Evolutionary conservation across 2,329 filamentous ascomycete genomes (phyloP).

Genomic region (Purpureocillium lavendulum): DNA sequence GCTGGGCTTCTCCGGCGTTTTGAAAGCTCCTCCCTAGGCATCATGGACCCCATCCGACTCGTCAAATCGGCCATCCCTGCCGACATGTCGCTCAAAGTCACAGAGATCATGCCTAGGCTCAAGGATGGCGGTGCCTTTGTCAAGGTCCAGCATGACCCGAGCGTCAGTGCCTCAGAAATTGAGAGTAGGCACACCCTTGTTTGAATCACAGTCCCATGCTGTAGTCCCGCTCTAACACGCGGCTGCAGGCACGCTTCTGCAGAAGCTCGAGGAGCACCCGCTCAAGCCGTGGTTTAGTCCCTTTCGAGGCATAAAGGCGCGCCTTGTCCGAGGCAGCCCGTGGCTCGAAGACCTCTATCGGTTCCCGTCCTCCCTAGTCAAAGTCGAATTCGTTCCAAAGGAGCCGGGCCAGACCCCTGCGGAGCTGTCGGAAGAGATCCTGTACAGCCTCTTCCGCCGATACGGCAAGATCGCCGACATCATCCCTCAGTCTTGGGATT

Average conservation of each 20-base stretch:
- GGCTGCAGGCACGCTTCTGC: conserved; percentile 40
- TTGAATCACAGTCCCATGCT: too few species aligned
- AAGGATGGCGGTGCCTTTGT: conserved; percentile 93
- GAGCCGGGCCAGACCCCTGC: conserved; percentile 61
- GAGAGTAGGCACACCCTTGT: conserved; percentile 26
- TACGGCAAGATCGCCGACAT: conserved; percentile 93
- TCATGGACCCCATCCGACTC: conserved; percentile 43
- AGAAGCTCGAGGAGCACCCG: conserved; percentile 58
- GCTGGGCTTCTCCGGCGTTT: conserved; percentile 42
- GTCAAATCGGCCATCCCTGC: conserved; percentile 56
- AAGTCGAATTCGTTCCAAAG: conserved; percentile 75
- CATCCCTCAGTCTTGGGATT: conserved; percentile 70
- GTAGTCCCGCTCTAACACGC: too few species aligned
- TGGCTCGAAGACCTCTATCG: conserved; percentile 92
- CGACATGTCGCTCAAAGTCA: conserved; percentile 58
- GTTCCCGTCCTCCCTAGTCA: conserved; percentile 66
- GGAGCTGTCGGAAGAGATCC: conserved; percentile 75
- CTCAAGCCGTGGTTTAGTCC: conserved; percentile 89
- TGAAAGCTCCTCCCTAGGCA: conserved; percentile 39
- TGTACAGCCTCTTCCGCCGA: conserved; percentile 79
- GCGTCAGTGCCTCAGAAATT: conserved; percentile 29
- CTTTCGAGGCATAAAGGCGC: conserved; percentile 60
- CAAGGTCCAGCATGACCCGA: conserved; percentile 57
- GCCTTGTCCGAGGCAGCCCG: conserved; percentile 72
- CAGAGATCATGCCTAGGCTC: conserved; percentile 72